Base-by-base conservation (phyloP, 2,329 filamentous ascomycete species). In the Aureobasidium namibiae region DNA sequence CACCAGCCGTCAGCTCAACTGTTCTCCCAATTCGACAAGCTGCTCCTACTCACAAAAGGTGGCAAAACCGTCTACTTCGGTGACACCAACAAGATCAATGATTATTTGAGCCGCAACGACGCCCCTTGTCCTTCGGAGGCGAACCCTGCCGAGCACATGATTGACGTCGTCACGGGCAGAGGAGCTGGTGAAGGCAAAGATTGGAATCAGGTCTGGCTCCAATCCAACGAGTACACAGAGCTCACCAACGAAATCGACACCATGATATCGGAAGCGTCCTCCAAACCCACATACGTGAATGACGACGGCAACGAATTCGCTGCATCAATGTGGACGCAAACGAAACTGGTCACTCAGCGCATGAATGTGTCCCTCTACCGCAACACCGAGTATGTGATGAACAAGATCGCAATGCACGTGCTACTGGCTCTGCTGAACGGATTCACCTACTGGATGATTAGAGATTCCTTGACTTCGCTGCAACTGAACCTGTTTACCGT, bases 311-410 rank as follows among this genome's bases (percentile, higher is more conserved):
- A 36, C 0, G 72, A 81, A 72, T 96, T 89, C 66, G 92, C 92
- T 90, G 0, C 88, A 91, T 0, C 73, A 10, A 24, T 91, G 10
- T 77, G 76, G 74, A 88, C 91, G 70, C 92, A 96, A 77, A 82
- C 95, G 71, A 86, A 84, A 72, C 74, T 89, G 2, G 90, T 95
- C 33, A 81, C 84, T 75, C 61, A 85, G 91, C 60, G 90, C 86
- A 64, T 41, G 38, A 88, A 90, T 70, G 77, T 89, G 4, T 81
- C 88, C 0, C 92, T 89, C 77, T 96, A 89, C 89, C 82, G 91
- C 46, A 89, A 87, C 2, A 88, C 89, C 36, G 91, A 95, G 75
- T 96, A 96, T 70, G 85, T 90, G 50, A 94, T 95, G 72, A 95
- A 90, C 0, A 83, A 90, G 18, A 76, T 95, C 18, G 94, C 92